Base-by-base conservation (phyloP, 2,329 filamentous ascomycete genomes). In the Stenocarpella maydis region DNA sequence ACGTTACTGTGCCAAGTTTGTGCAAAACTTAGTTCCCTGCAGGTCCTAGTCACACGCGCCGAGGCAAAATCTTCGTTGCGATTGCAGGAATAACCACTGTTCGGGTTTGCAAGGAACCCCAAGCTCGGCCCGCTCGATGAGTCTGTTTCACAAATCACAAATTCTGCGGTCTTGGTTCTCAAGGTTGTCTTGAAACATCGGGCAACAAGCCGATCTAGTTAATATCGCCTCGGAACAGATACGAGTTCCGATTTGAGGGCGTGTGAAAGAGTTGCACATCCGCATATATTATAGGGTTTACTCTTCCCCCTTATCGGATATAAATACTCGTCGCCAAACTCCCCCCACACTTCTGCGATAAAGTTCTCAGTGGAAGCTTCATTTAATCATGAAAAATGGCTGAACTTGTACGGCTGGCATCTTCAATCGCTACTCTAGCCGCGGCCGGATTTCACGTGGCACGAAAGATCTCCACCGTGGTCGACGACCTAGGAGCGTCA, bases 161-260 rank as follows among this genome's bases (percentile, higher is more conserved):
- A 19, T 28, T 19, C 12, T 41, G 41, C 6, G 41, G 26, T 61
- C 41, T 26, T 21, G 58, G 55, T 34, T 21, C 41, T 47, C 58
- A 37, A 24, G 14, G n/a, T n/a, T 47, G 26, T 61, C 58, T 47
- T 47, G 58, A 61, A 61, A 61, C 58, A 47, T 47, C 58, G 28
- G 58, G 26, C 21, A 17, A 3, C 12, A 31, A 37, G 58, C 26
- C 26, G 58, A 61, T 9, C 34, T 26, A 61, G 58, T 28, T 61
- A 24, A 26, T 8, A 2, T 34, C 26, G 26, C 41, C 41, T 61
- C 58, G 58, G 58, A 26, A 61, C 21, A 14, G 7, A 47, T n/a
- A 34, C 12, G 19, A 17, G 15, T 9, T 49, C 58, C 19, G 26
- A 34, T 61, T 47, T 24, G 41, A 14, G 58, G 34, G 28, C 10